Evolutionary conservation across 2,329 filamentous ascomycete species (phyloP), one percentile per base, ranked within the genome.

Genomic region (Huntiella omanensis): DNA sequence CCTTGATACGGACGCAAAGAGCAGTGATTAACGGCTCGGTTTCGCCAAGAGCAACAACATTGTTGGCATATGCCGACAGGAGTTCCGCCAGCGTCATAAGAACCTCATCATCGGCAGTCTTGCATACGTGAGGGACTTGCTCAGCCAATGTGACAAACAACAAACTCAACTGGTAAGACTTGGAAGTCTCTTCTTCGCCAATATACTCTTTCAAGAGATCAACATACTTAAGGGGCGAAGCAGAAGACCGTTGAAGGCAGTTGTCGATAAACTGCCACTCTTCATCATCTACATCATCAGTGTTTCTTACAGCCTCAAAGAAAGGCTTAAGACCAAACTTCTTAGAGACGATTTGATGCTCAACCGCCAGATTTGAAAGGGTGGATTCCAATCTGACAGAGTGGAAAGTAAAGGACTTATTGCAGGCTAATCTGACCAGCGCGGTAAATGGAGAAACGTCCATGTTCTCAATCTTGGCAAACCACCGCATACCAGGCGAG

Each of bases 401-500:
- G 16, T 50, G 44, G 40, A 50, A 47, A 33, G 40, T 37, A 38
- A 47, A 44, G 11, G 40, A 45, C 19, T 35, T 47, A 40, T 50
- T 45, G 22, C 59, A 63, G 2, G 62, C 52, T 3, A 64, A 54
- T 49, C 69, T 75, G 4, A 88, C 59, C 16, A 88, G 67, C 0
- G 77, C 76, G n/a, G 75, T 73, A 51, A 86, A 84, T 0, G 82
- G 80, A 3, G 81, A 84, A 2, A 73, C 64, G 1, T 61, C 58
- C n/a, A 81, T 64, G 1, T 69, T 69, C 52, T 80, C 73, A 49
- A 65, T 72, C 56, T 83, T 87, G 51, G 81, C 71, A 65, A 91
- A 95, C 88, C 88, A 96, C 51, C 81, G 77, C 77, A 94, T 91
- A 4, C 79, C 78, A 0, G 83, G 77, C 3, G 86, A 92, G 54